A percentile compares a stretch with the other conserved stretches of the same genome.
These are phyloP conservation scores for Fusarium nurragi DNA, from an alignment of 2,329 filamentous ascomycete species.

Conservation along the genomic window DNA sequence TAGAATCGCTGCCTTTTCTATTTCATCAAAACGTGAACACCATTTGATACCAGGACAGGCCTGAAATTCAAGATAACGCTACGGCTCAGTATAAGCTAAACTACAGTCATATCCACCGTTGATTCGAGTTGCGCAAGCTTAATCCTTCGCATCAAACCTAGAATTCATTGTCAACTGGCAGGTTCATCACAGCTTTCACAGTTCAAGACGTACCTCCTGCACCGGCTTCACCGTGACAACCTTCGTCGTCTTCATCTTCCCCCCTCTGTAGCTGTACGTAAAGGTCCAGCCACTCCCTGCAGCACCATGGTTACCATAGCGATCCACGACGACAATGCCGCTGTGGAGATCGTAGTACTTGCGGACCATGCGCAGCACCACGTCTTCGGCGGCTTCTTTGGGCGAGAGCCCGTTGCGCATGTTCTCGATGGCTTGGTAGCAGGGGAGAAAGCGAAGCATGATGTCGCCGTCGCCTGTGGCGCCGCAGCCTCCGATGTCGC, in stretches of 20 bases:
- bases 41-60: too few species aligned
- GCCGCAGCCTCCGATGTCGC: conserved; percentile 63
- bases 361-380: conserved; percentile 58
- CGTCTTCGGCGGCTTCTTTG: conserved; percentile 60
- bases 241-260: conserved; percentile 56
- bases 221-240: conserved; percentile 55
- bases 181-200: conserved; percentile 3
- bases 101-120: not conserved
- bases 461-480: conserved; percentile 66
- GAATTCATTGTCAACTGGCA: conserved; percentile 3
- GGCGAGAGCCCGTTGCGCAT: conserved; percentile 60
- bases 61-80: not conserved
- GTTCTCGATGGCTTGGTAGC: conserved; percentile 66
- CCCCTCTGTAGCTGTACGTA: conserved; percentile 61
- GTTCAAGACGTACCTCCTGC: conserved; percentile 16
- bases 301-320: conserved; percentile 58
- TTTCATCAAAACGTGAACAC: too few species aligned
- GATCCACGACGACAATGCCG: conserved; percentile 62
- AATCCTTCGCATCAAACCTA: conserved; percentile 4
- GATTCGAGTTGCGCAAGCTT: not conserved
- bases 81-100: not conserved
- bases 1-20: too few species aligned
- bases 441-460: conserved; percentile 67
- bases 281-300: conserved; percentile 65
- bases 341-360: conserved; percentile 58